These are phyloP conservation scores for Fusarium avenaceum DNA, from an alignment of 2,329 filamentous ascomycete genomes.

Conservation along the genomic window DNA sequence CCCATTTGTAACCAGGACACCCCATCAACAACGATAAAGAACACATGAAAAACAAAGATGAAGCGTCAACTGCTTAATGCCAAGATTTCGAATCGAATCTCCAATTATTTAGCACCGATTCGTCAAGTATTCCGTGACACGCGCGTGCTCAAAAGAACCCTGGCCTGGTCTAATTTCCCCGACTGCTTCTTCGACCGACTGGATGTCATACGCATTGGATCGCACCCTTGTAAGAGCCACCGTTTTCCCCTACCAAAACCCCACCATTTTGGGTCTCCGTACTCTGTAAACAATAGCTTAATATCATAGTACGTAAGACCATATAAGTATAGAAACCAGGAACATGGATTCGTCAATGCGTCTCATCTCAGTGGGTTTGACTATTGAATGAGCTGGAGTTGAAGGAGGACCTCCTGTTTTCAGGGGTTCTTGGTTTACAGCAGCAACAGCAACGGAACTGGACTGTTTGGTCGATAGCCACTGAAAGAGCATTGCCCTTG, in stretches of 20 bases:
- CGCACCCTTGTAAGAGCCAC: constrained; percentile 16
- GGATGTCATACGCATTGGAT: constrained; percentile 5
- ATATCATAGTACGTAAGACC: constrained; percentile 15
- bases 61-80: constrained; percentile 7
- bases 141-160: constrained; percentile 17
- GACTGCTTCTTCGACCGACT: constrained; percentile 15
- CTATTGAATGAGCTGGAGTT: constrained; percentile 5
- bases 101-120: constrained; percentile 38
- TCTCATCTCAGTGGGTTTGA: constrained; percentile 9
- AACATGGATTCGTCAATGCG: constrained; percentile 29
- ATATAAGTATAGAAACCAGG: constrained; percentile 18
- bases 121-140: constrained; percentile 25
- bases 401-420: constrained; percentile 5
- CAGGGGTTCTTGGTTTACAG: background rate
- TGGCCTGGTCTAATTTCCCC: constrained; percentile 40
- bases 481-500: constrained; percentile 14
- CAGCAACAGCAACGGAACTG: too few species aligned
- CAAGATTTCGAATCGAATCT: constrained; percentile 27
- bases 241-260: constrained; percentile 32
- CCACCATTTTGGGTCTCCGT: constrained; percentile 17
- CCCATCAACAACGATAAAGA: background rate
- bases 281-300: constrained; percentile 15
- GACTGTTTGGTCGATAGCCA: too few species aligned
- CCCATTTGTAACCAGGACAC: background rate
- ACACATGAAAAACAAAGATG: too few species aligned